phyloP scores from a whole-genome alignment of 192 early-diverging fungal genomes.

The Backusella circina region DNA sequence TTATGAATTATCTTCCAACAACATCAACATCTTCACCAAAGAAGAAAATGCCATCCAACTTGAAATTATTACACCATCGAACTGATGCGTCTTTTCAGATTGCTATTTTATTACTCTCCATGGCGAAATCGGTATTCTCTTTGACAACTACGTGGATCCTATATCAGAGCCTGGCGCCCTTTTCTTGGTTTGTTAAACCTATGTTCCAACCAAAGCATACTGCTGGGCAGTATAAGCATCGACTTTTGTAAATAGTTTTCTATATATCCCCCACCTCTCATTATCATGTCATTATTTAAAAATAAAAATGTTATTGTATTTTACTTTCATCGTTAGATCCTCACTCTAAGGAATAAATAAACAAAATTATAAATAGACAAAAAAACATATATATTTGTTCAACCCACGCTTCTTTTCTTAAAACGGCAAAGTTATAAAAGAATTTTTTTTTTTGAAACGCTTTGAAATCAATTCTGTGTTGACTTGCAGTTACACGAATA shows the following conservation, averaged over 20 bases:
- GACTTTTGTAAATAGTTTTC: not conserved
- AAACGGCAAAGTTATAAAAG: not conserved
- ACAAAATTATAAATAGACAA: not conserved
- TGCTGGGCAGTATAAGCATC: not conserved
- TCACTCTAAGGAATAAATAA: not conserved
- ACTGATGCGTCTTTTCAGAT: not conserved
- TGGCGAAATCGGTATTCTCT: not conserved
- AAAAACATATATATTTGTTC: not conserved
- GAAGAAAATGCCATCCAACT: not conserved
- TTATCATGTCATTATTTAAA: not conserved
- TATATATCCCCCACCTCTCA: too few relatives aligned
- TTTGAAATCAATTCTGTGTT: not conserved
- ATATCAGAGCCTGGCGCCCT: constrained; percentile 8
- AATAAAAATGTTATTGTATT: not conserved
- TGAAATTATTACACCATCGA: not conserved
- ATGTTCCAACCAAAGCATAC: not conserved
- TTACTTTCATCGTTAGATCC: not conserved
- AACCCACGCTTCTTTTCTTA: not conserved
- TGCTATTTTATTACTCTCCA: not conserved
- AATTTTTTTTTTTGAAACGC: not conserved
- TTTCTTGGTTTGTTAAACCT: not conserved
- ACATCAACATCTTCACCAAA: not conserved
- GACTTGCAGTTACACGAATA: not conserved
- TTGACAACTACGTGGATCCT: constrained; percentile 11
- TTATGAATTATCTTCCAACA: not conserved